Percentiles rank a stretch among this genome's conserved stretches.
Conservation (phyloP, 2,329 filamentous ascomycete genomes). For the Apiospora aurea region DNA sequence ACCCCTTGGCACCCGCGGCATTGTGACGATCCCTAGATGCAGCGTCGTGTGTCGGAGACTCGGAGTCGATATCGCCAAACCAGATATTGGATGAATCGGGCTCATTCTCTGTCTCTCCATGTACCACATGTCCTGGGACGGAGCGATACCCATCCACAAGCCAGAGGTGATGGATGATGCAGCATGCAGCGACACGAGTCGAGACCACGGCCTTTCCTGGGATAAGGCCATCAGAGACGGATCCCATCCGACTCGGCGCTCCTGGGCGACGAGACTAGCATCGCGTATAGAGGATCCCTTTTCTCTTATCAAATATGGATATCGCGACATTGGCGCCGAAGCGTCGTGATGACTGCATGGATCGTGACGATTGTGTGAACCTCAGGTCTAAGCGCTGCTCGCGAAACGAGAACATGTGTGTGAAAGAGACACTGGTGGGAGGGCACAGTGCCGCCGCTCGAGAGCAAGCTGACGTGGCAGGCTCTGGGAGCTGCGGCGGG, state of each 20-base stretch:
- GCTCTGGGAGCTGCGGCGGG: not conserved
- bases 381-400: not conserved
- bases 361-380: not conserved
- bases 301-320: constrained; percentile 20
- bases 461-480: constrained; percentile 6
- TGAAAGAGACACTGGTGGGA: not conserved
- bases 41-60: not conserved
- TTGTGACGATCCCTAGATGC: constrained; percentile 14
- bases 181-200: constrained; percentile 17
- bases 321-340: not conserved
- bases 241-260: not conserved
- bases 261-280: not conserved
- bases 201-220: constrained; percentile 4
- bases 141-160: not conserved
- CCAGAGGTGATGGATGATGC: not conserved
- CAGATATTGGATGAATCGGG: not conserved
- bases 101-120: not conserved
- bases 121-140: constrained; percentile 18
- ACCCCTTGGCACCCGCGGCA: constrained; percentile 10
- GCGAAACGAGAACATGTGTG: not conserved
- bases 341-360: not conserved
- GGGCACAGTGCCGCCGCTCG: not conserved
- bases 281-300: not conserved
- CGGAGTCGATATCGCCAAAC: not conserved
- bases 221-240: not conserved